Base-by-base conservation (phyloP, 2,329 filamentous ascomycete species). In the Didymella pinodella region DNA sequence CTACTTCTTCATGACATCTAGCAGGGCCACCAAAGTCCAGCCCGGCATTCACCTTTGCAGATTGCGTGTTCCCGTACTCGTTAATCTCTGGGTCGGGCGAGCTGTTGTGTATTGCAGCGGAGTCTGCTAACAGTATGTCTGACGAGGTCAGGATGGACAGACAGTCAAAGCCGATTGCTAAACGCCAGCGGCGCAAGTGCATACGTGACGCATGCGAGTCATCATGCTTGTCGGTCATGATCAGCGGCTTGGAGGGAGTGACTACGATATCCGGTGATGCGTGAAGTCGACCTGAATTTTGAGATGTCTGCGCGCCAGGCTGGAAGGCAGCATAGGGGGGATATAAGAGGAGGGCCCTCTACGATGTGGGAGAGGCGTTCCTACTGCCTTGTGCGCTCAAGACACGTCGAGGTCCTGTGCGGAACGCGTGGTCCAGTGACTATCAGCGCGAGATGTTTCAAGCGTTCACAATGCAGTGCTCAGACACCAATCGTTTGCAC, bases 1-100 rank as follows among this genome's bases (percentile, higher is more conserved):
- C 32, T 7, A 1, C 28, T 4, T 46, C 34, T 6, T 7, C 11
- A 11, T 48, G 14, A 11, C 7, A 28, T 3, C 12, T 48, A 20
- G 28, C 22, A 7, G 32, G 4, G 1, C 41, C 22, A 11, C 45
- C 31, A 31, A 46, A 50, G 7, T 32, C 14, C 41, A 65, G 57
- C 4, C 64, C 61, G 12, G 25, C 25, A 18, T 65, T 68, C 2
- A 67, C 61, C 48, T 60, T 64, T 2, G 12, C 41, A 16, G 62
- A 62, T 26, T 65, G 56, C 11, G 56, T 64, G 49, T 68, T 68
- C 5, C 46, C 57, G 40, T 64, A 64, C 18, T 47, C 43, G 16
- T 48, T 62, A 41, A 51, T 53, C 20, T 65, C 64, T 1, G 40
- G 45, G 28, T 14, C 48, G n/a, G 60, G 58, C 22, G 44, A 60